Conservation (phyloP, 768 basidiomycete species). For the Suillus decipiens region DNA sequence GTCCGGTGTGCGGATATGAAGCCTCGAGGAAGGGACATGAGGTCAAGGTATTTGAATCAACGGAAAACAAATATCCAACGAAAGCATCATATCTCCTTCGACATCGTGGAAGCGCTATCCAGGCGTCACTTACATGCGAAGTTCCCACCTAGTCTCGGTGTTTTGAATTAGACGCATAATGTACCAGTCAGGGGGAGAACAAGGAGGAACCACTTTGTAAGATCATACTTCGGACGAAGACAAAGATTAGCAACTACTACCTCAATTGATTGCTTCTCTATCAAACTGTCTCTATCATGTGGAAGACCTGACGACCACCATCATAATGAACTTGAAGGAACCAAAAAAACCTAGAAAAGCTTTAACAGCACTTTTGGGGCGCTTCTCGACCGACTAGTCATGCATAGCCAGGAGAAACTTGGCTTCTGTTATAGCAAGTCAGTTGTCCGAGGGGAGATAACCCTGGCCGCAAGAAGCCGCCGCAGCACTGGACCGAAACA, state of each 20-base stretch:
- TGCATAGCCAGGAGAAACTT: slow-evolving; percentile 9
- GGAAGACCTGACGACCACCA: background rate
- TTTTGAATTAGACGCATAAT: background rate
- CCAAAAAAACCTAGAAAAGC: background rate
- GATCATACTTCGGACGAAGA: slow-evolving; percentile 6
- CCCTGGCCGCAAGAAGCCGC: background rate
- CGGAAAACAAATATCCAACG: slow-evolving; percentile 1
- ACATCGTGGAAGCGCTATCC: background rate
- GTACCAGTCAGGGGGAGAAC: slow-evolving; percentile 7
- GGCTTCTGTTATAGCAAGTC: slow-evolving; percentile 9
- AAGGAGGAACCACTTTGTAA: background rate
- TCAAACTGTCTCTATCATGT: background rate
- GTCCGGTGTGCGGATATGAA: slow-evolving; percentile 18
- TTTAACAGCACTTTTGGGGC: background rate
- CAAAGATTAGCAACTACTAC: background rate
- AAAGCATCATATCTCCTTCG: slow-evolving; percentile 6
- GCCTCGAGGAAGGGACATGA: slow-evolving; percentile 29
- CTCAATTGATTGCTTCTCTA: slow-evolving; percentile 1
- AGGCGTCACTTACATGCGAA: background rate
- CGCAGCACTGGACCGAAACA: background rate
- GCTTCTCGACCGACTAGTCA: background rate
- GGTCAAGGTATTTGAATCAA: background rate
- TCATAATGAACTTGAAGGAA: background rate
- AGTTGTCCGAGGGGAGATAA: slow-evolving; percentile 7
- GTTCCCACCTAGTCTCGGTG: slow-evolving; percentile 1